Base-by-base conservation (phyloP, 2,329 filamentous ascomycete species). In the Alternaria sp. region DNA sequence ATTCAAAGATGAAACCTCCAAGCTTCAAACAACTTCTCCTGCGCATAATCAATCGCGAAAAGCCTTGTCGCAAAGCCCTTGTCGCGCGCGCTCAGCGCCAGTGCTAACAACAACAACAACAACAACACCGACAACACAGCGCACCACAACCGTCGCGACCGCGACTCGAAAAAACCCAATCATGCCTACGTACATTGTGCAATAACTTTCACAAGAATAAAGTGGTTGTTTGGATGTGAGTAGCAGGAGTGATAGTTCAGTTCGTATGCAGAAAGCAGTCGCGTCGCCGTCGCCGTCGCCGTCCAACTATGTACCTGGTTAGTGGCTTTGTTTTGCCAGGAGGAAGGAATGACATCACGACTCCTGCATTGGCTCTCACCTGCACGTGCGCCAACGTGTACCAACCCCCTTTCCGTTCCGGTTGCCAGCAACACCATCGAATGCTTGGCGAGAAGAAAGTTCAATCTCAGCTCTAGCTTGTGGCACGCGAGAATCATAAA, bases 321-420 rank as follows among this genome's bases (percentile, higher is more conserved):
- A 26, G 51, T 33, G 40, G 31, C 40, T 45, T 53, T 53, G 51
- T 53, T 53, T 53, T 53, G 51, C 48, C 34, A 28, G 33, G 17
- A 50, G 33, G 14, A 23, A 28, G 51, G 28, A 34, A 53, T 53
- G 51, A 53, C 51, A 53, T 53, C 51, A 53, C 51, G 39, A 53
- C 40, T 53, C 51, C 51, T 42, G 49, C n/a, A 41, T 21, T 45
- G 51, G 34, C 29, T 17, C 29, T n/a, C 21, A 33, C 13, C n/a
- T 48, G 49, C 37, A 51, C 49, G 49, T 51, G 49, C 49, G 37
- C 13, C 10, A 17, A 34, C 21, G 37, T 40, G 21, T 33, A 51
- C 37, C 17, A 33, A 33, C 13, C 28, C 45, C 49, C 31, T 10
- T 11, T 17, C 33, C n/a, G 26, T 24, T 51, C 49, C 29, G 26